phyloP scores from a whole-genome alignment of 2,329 filamentous ascomycete species.

The Pyricularia sp. region DNA sequence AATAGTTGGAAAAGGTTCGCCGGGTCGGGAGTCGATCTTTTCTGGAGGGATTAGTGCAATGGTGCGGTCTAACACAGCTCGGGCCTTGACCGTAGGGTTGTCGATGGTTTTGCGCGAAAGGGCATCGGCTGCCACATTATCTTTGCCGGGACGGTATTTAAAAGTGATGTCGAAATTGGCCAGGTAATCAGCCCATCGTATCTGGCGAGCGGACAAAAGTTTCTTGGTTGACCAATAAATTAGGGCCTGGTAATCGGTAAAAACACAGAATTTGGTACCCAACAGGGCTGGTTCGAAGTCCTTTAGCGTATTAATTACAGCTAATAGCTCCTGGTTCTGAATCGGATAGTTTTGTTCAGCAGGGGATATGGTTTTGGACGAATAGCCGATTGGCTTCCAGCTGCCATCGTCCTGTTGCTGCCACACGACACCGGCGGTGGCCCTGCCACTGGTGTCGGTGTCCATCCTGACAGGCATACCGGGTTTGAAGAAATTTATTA shows the following conservation, averaged over 20 bases:
- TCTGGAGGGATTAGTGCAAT: no score
- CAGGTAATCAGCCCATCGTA: no score
- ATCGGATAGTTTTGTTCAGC: constrained; percentile 1
- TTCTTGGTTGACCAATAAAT: no score
- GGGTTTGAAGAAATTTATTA: background rate
- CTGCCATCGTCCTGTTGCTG: background rate
- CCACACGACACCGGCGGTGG: background rate
- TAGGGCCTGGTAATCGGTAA: no score
- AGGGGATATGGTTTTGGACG: background rate
- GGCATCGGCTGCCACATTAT: background rate
- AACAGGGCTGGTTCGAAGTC: background rate
- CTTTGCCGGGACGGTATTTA: no score
- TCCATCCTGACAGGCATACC: background rate
- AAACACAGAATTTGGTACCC: no score
- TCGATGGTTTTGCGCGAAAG: background rate
- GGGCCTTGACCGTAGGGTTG: background rate
- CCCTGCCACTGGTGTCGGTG: background rate
- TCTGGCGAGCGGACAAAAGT: no score
- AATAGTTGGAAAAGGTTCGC: no score
- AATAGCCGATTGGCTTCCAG: constrained; percentile 1
- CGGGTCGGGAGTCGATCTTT: no score
- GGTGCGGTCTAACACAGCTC: background rate
- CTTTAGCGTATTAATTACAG: background rate
- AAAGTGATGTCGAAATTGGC: no score
- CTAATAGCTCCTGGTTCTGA: background rate